Conservation (phyloP, 306 rosid species). For the Inga leiocalycina region DNA sequence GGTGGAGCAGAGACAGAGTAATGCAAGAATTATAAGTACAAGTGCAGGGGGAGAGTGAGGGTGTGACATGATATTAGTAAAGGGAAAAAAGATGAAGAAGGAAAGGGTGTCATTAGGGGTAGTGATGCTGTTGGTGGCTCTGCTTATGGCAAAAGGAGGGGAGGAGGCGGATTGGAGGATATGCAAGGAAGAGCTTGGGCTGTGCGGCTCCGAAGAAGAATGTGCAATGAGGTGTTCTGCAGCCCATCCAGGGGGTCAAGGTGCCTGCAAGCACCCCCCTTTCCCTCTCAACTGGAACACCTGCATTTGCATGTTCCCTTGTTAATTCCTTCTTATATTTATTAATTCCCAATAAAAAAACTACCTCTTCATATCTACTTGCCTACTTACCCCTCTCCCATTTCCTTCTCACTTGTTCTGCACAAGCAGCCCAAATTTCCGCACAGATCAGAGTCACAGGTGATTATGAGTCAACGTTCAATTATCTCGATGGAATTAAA, state of each 20-base stretch:
- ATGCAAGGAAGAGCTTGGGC: not conserved
- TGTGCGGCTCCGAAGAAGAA: not conserved
- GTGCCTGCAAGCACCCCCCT: not conserved
- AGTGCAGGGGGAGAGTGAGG: no score
- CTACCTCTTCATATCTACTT: no score
- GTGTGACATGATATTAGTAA: no score
- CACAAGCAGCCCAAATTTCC: no score
- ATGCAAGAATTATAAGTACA: not conserved
- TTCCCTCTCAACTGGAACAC: not conserved
- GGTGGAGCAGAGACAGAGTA: not conserved
- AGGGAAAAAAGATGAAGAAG: not conserved
- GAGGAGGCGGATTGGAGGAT: not conserved
- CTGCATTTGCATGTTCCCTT: not conserved
- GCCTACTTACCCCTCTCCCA: no score
- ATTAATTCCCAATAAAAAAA: no score
- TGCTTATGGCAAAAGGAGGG: not conserved
- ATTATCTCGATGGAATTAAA: no score
- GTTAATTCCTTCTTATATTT: not conserved
- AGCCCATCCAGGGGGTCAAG: not conserved
- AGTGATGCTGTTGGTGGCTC: not conserved
- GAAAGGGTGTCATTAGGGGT: not conserved
- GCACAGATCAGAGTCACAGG: no score
- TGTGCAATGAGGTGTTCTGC: not conserved
- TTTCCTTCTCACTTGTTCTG: no score
- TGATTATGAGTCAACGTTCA: no score